Conservation (phyloP, 176 grass and related monocot genomes). For the Musa troglodytarum region DNA sequence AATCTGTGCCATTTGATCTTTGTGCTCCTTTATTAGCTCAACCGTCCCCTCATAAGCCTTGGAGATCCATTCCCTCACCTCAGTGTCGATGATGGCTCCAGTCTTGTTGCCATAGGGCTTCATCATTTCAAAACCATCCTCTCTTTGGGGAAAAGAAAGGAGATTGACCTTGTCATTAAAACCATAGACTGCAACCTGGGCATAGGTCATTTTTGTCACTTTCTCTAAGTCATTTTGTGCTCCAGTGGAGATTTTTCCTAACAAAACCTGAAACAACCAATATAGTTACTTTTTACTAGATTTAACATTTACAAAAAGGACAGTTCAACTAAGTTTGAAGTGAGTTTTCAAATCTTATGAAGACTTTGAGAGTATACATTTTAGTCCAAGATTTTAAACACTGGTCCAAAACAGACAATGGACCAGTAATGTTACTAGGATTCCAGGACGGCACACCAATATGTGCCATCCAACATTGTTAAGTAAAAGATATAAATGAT, state of each 20-base stretch:
- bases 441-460: too few relatives aligned
- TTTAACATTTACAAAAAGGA: too few relatives aligned
- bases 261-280: slow-evolving; percentile 50
- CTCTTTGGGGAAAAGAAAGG: slow-evolving; percentile 73
- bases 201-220: slow-evolving; percentile 84
- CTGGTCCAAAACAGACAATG: too few relatives aligned
- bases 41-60: slow-evolving; percentile 60
- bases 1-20: slow-evolving; percentile 59
- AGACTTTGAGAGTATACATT: too few relatives aligned
- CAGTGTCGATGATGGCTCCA: slow-evolving; percentile 57
- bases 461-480: too few relatives aligned
- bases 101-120: slow-evolving; percentile 66
- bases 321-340: too few relatives aligned
- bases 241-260: slow-evolving; percentile 75
- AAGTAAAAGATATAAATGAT: too few relatives aligned
- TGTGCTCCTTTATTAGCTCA: slow-evolving; percentile 59
- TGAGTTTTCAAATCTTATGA: too few relatives aligned
- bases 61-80: slow-evolving; percentile 85
- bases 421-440: too few relatives aligned
- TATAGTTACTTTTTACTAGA: background rate
- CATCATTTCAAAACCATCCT: slow-evolving; percentile 52
- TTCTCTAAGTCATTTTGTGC: slow-evolving; percentile 95
- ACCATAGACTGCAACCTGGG: slow-evolving; percentile 80
- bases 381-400: too few relatives aligned
- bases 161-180: slow-evolving; percentile 92